Conservation (phyloP, 2,329 filamentous ascomycete species). For the Chaetothyriales sp. region DNA sequence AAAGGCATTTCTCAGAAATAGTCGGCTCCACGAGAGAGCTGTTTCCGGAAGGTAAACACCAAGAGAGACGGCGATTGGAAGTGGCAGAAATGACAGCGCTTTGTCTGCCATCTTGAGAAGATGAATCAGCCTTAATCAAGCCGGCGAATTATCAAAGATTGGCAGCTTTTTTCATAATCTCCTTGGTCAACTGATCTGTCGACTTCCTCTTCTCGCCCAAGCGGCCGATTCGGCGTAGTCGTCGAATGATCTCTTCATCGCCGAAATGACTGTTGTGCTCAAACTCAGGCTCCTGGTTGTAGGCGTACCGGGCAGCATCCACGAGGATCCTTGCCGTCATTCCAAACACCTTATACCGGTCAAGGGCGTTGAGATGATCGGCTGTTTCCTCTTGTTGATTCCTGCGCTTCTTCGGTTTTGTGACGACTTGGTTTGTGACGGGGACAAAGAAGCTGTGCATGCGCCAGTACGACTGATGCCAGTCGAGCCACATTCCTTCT, state of each 20-base stretch:
- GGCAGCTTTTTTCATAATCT: conserved; percentile 36
- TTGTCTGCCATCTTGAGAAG: neutral
- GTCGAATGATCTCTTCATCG: conserved; percentile 50
- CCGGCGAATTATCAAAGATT: conserved; percentile 21
- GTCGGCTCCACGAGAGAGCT: neutral
- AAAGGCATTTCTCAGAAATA: neutral
- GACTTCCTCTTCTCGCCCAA: conserved; percentile 37
- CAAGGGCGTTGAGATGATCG: conserved; percentile 29
- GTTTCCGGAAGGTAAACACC: neutral
- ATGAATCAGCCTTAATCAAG: neutral
- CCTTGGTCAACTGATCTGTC: conserved; percentile 38
- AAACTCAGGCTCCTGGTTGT: conserved; percentile 68
- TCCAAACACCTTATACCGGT: conserved; percentile 73
- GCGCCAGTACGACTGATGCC: conserved; percentile 62
- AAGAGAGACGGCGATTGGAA: neutral
- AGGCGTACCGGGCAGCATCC: conserved; percentile 73
- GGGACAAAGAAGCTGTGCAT: conserved; percentile 92
- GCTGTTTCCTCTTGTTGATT: conserved; percentile 27
- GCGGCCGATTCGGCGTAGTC: conserved; percentile 40
- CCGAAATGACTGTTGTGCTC: conserved; percentile 53
- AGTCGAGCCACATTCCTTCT: conserved; percentile 63
- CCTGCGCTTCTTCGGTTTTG: conserved; percentile 37
- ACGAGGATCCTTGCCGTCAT: conserved; percentile 88
- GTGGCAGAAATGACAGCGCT: neutral
- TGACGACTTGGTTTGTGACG: conserved; percentile 53